phyloP scores from a whole-genome alignment of 768 basidiomycete genomes.

The Macrolepiota dolichaula region DNA sequence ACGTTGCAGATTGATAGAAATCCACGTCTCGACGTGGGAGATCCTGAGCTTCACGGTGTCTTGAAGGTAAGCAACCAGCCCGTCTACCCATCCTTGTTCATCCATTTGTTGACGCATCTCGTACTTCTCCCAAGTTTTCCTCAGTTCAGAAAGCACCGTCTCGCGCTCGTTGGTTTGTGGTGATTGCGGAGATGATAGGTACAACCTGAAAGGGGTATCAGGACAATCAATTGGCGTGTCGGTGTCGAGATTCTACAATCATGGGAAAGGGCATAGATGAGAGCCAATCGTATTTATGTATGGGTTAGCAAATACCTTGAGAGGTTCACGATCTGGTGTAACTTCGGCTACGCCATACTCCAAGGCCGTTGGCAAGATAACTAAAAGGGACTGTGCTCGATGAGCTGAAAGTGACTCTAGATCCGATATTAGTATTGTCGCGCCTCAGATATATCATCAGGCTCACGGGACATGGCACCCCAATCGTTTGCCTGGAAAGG shows the following conservation, averaged over 20 bases:
- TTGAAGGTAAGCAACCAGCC: constrained; percentile 35
- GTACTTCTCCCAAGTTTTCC: constrained; percentile 26
- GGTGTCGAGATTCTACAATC: constrained; percentile 48
- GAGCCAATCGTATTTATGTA: not conserved
- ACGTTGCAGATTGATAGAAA: constrained; percentile 42
- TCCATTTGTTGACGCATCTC: constrained; percentile 26
- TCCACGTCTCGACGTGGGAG: constrained; percentile 48
- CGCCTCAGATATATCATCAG: not conserved
- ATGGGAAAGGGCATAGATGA: not conserved
- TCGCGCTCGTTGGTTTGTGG: constrained; percentile 19
- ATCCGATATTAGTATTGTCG: not conserved
- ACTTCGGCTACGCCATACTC: constrained; percentile 43
- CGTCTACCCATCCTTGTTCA: constrained; percentile 40
- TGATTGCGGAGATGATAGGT: constrained; percentile 16
- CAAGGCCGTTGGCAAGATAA: constrained; percentile 44
- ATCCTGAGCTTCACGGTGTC: constrained; percentile 39
- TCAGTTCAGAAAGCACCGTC: constrained; percentile 19
- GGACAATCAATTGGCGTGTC: constrained; percentile 33
- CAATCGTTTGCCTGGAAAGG: constrained; percentile 54
- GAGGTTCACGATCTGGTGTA: constrained; percentile 42
- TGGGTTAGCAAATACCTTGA: constrained; percentile 41
- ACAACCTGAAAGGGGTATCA: constrained; percentile 35
- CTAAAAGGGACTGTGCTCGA: constrained; percentile 39
- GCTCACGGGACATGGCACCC: constrained; percentile 61
- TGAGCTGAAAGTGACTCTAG: constrained; percentile 47